Evolutionary conservation across 148 eudicot genomes (phyloP), one percentile per base, ranked within the genome.

Genomic region (Vaccinium corymbosum): DNA sequence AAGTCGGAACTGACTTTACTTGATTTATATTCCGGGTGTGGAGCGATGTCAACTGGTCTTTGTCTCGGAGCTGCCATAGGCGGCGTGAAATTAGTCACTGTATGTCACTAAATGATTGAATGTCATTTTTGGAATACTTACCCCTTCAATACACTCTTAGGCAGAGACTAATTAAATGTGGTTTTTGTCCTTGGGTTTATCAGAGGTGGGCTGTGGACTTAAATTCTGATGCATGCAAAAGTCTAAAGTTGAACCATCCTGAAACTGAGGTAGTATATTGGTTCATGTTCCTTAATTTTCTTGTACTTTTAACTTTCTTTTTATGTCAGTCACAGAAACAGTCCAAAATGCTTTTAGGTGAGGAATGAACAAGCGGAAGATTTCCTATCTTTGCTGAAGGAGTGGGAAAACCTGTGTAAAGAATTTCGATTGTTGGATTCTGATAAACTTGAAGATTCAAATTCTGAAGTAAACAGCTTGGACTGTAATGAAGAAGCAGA

Each of bases 131-230:
- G 52, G 7, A 19, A 22, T 71, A 16, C 53, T 19, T 42, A 4
- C 13, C 11, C 68, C 17, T 25, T 80, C 19, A 35, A 29, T 15
- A 20, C 15, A 62, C 12, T 42, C 7, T 57, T 38, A 53, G 57
- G 50, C 64, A 29, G 57, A 51, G 14, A 53, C 14, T 68, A 12
- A 66, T 50, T 64, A 7, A 20, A 6, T 52, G 13, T 80, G 10
- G 48, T 14, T 46, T 42, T 6, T 25, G 19, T 73, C 1, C 78
- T 73, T 87, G 29, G 22, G 20, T 25, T 68, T 66, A 52, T 27
- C 56, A 89, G 91, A 87, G 49, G 76, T 89, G 91, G 91, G 90
- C 89, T 2, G 89, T 89, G 48, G 91, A 89, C 51, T 25, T 87
- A 10, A 87, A 89, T 79, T 8, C 70, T 4, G 19, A 86, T 83